Evolutionary conservation across 2,329 filamentous ascomycete genomes (phyloP), one percentile per base, ranked within the genome.

Genomic region (Aphanocladium album): DNA sequence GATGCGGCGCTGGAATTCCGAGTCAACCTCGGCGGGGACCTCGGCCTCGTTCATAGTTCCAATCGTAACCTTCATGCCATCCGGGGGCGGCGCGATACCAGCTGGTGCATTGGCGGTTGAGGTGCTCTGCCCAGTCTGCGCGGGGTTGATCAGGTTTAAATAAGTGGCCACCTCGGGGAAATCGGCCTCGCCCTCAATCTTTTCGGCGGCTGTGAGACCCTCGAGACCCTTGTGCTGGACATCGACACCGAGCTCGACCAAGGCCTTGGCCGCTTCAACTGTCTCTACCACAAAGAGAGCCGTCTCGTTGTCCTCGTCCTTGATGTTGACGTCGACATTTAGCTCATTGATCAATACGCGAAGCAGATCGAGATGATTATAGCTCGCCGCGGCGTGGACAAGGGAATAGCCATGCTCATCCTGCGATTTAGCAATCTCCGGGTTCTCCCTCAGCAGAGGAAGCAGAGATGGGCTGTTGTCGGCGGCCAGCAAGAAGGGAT

Each of bases 341-440:
- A 93, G 91, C 37, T 93, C 90, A 51, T 80, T 80, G 30, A 96
- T 80, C 6, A 99, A 82, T 0, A 85, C 75, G 62, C 89, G 88
- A 17, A 97, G 82, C 17, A 99, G 86, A 60, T 89, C 84, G 39
- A 91, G 77, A 71, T 98, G 93, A 71, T 89, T 89, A 81, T 98
- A 99, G 67, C 93, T 97, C 19, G 91, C 88, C 17, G 93, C 91
- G 57, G 95, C 95, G 75, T 99, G 95, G 53, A 98, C 79, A 27
- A 98, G 85, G 51, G 92, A 96, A 78, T 99, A 99, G 69, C 95
- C 95, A 70, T 97, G 89, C 62, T 89, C 86, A 74, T 99, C 95
- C 76, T 96, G 91, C 57, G 83, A 78, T 2, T 87, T 83, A 58
- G 95, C 93, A 57, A 96, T 80, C n/a, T 84, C 76, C 37, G 91